Conservation (phyloP, 2,329 filamentous ascomycete species). For the Verticillium dahliae region DNA sequence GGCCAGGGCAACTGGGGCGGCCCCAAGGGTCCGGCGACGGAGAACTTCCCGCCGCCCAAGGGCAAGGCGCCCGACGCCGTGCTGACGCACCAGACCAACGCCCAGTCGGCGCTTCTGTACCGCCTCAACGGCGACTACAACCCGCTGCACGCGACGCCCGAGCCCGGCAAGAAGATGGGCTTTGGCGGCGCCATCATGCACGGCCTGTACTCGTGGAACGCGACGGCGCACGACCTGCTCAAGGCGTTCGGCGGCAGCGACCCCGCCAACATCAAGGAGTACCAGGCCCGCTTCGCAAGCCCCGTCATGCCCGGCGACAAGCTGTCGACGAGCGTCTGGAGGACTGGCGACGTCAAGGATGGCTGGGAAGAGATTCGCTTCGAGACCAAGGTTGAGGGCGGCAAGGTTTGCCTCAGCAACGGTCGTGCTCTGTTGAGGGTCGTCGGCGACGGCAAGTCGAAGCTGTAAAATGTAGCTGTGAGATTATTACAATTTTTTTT, state of each 20-base stretch:
- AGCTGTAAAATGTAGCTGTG: constrained; percentile 41
- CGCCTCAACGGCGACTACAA: constrained; percentile 92
- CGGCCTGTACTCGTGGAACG: constrained; percentile 84
- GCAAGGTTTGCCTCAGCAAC: constrained; percentile 83
- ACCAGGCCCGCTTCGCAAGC: constrained; percentile 80
- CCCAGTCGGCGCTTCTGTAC: constrained; percentile 70
- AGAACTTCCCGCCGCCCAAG: constrained; percentile 71
- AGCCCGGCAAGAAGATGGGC: constrained; percentile 82
- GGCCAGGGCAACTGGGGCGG: constrained; percentile 80
- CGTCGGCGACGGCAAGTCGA: constrained; percentile 49
- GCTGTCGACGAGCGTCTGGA: constrained; percentile 76
- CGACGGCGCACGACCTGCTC: constrained; percentile 65
- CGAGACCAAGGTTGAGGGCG: constrained; percentile 67
- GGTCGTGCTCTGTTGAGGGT: constrained; percentile 73
- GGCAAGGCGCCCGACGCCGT: constrained; percentile 64
- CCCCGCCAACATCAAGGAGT: constrained; percentile 77
- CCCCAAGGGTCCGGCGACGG: constrained; percentile 77
- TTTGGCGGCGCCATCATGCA: constrained; percentile 87
- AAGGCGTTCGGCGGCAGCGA: constrained; percentile 68
- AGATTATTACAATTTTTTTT: too few relatives aligned
- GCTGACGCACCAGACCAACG: constrained; percentile 62
- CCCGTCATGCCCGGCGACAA: constrained; percentile 81
- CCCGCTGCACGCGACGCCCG: constrained; percentile 80
- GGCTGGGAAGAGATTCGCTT: constrained; percentile 80
- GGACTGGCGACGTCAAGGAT: constrained; percentile 54